Conservation (phyloP, 2,329 filamentous ascomycete species). For the Pseudocercospora vitis region DNA sequence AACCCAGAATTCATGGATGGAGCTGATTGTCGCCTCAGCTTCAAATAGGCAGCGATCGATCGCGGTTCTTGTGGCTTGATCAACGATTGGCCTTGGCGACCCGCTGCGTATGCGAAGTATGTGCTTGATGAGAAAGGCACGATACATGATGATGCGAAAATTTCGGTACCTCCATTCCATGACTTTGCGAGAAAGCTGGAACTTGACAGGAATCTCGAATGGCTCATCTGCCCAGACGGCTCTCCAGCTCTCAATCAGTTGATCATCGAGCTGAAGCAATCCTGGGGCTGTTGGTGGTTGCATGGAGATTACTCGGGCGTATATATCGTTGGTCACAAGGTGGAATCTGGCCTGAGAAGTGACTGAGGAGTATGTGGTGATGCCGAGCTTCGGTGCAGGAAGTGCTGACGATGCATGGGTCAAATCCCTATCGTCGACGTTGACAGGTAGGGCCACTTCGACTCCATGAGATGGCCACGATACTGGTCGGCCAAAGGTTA, state of each 20-base stretch:
- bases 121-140: constrained; percentile 48
- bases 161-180: constrained; percentile 50
- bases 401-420: constrained; percentile 35
- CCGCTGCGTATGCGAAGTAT: constrained; percentile 32
- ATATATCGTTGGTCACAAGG: constrained; percentile 47
- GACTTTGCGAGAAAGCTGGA: constrained; percentile 44
- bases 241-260: constrained; percentile 44
- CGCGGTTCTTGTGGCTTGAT: constrained; percentile 29
- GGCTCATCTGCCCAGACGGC: constrained; percentile 40
- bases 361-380: constrained; percentile 49
- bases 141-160: constrained; percentile 51
- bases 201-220: constrained; percentile 39
- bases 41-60: constrained; percentile 45
- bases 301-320: constrained; percentile 49
- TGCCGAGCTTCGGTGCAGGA: constrained; percentile 19
- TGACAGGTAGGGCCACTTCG: constrained; percentile 46
- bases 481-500: constrained; percentile 53
- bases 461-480: constrained; percentile 48
- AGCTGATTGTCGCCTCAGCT: constrained; percentile 44
- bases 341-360: constrained; percentile 49
- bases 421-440: constrained; percentile 48
- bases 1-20: constrained; percentile 44
- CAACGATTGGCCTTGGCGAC: constrained; percentile 8
- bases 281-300: constrained; percentile 46
- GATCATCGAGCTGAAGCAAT: constrained; percentile 44